Evolutionary conservation across 345 rosid genomes (phyloP), one percentile per base, ranked within the genome.

Genomic region (Dipteronia dyeriana): DNA sequence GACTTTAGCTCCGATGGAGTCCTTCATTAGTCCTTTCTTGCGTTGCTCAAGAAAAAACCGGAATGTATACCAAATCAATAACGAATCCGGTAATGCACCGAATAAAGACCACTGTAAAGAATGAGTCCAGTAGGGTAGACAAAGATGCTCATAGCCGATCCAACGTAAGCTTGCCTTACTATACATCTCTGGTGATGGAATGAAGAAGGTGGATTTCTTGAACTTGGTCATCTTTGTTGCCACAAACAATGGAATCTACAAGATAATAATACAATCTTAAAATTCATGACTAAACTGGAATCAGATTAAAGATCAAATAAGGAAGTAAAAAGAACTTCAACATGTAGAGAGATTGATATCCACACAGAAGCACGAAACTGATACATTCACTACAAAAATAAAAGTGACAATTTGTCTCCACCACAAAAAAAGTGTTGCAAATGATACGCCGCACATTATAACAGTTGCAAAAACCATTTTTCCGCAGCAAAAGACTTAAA

Each of bases 61-160:
- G 13, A 78, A 75, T 66, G 61, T 43, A 14, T 5, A 68, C 70
- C 66, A 54, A 54, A 70, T 76, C 11, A 61, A 9, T 2, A 87
- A 64, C 9, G 66, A 23, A 25, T 79, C 77, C 0, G 88, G 87
- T 23, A 82, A 2, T 9, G 76, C 73, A 9, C 38, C 17, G 3
- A 80, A 2, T 5, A 85, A 0, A 34, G 45, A 41, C 61, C 85
- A 79, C 57, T 87, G 86, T 75, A 85, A 26, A 39, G 82, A 74
- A 76, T 87, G 93, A 19, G 82, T 53, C 84, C 88, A 82, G 31
- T 74, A 59, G 1, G 86, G 90, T 6, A 75, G 47, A 73, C 90
- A 84, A 16, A 76, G 34, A 47, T 70, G 76, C 26, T 84, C 90
- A 43, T 80, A 78, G 5, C 91, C 94, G 7, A 88, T 83, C 80